phyloP scores from a whole-genome alignment of 2,329 filamentous ascomycete species.

The Ophiocordyceps camponoti-leonardi region DNA sequence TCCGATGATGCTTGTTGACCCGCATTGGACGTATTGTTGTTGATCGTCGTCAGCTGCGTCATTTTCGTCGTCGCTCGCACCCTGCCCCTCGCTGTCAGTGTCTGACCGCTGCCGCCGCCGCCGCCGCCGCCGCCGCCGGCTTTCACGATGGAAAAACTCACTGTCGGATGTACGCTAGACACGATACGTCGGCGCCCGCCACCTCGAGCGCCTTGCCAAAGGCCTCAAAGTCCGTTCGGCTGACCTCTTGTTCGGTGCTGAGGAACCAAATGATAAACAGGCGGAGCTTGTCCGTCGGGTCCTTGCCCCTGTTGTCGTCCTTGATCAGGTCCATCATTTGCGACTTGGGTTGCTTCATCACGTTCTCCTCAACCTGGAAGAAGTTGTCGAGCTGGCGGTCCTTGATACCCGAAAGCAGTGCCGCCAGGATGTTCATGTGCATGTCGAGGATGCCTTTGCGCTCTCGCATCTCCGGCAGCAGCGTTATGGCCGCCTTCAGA shows the following conservation, averaged over 20 bases:
- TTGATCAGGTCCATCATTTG: conserved; percentile 80
- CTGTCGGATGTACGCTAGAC: conserved; percentile 76
- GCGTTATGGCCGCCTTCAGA: conserved; percentile 85
- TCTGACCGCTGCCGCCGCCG: not conserved
- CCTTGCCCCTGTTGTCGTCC: conserved; percentile 62
- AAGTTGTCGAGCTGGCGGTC: conserved; percentile 90
- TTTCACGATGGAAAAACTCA: conserved; percentile 25
- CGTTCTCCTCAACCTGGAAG: conserved; percentile 86
- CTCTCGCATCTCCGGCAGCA: conserved; percentile 81
- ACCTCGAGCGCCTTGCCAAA: conserved; percentile 72
- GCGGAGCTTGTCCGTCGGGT: conserved; percentile 76
- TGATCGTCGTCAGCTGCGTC: conserved; percentile 91
- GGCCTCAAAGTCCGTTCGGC: conserved; percentile 62
- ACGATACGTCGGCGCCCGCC: conserved; percentile 58
- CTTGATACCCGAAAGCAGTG: conserved; percentile 63
- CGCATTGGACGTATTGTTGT: conserved; percentile 42
- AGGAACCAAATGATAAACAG: conserved; percentile 96
- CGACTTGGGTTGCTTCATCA: conserved; percentile 76
- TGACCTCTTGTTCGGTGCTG: conserved; percentile 80
- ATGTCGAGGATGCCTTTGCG: conserved; percentile 88
- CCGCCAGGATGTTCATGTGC: conserved; percentile 96
- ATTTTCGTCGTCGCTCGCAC: conserved; percentile 91
- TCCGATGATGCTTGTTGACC: conserved; percentile 49
- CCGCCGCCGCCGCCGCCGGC: too few species aligned
- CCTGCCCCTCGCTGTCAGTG: conserved; percentile 21